phyloP scores from a whole-genome alignment of 2,329 filamentous ascomycete genomes.

The Penicillium sp. region DNA sequence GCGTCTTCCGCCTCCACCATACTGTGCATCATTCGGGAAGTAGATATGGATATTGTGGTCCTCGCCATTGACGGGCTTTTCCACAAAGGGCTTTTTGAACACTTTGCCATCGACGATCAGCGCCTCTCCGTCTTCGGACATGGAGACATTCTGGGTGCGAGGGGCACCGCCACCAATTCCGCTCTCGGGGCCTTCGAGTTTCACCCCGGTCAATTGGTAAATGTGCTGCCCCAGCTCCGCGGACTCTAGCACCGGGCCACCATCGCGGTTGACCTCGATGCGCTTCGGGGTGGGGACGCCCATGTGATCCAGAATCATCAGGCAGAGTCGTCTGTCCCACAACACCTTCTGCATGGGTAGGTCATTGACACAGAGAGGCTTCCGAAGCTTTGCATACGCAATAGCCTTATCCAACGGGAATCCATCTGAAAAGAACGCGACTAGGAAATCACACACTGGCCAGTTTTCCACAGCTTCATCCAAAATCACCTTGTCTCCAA shows the following conservation, averaged over 20 bases:
- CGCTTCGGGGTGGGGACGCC: slow-evolving; percentile 86
- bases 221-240: slow-evolving; percentile 79
- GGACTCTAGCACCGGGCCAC: slow-evolving; percentile 77
- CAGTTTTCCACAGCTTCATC: slow-evolving; percentile 97
- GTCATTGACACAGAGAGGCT: slow-evolving; percentile 97
- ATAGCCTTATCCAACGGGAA: slow-evolving; percentile 97
- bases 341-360: slow-evolving; percentile 95
- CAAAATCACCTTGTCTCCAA: slow-evolving; percentile 97
- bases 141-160: slow-evolving; percentile 69
- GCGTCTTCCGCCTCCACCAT: slow-evolving; percentile 85
- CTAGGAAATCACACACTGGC: slow-evolving; percentile 94
- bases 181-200: slow-evolving; percentile 69
- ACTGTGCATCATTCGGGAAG: slow-evolving; percentile 72
- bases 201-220: slow-evolving; percentile 76
- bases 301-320: slow-evolving; percentile 84
- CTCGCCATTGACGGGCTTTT: slow-evolving; percentile 97
- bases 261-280: slow-evolving; percentile 89
- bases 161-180: slow-evolving; percentile 62
- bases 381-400: slow-evolving; percentile 87
- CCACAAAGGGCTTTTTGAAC: slow-evolving; percentile 91
- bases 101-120: slow-evolving; percentile 81
- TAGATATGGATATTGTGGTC: slow-evolving; percentile 99
- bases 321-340: slow-evolving; percentile 90
- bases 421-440: slow-evolving; percentile 97
- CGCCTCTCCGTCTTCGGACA: slow-evolving; percentile 88